Percentiles rank a stretch among this genome's conserved stretches.
Conservation (phyloP, 257 asterid genomes). For the Solanum sejunctum region DNA sequence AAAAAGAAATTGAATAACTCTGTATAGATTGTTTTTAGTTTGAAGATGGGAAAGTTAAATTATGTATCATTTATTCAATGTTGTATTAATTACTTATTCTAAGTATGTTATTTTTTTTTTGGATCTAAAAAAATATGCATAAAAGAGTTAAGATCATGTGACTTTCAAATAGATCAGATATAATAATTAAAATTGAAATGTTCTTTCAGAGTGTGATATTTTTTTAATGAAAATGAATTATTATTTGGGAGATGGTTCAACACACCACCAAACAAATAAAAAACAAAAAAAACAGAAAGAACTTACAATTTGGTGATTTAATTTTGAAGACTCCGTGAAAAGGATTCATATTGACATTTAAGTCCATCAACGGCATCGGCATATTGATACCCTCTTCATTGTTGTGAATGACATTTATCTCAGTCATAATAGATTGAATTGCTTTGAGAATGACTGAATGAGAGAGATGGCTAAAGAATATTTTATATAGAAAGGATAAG, state of each 20-base stretch:
- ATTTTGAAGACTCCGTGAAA: neutral
- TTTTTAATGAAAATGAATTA: too few species aligned
- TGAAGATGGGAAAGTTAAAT: neutral
- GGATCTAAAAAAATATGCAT: too few species aligned
- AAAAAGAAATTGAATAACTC: neutral
- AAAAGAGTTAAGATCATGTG: too few species aligned
- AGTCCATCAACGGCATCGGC: neutral
- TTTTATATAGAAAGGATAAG: neutral
- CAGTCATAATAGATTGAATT: neutral
- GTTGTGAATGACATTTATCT: too few species aligned
- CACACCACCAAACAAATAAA: neutral
- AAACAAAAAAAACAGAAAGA: too few species aligned
- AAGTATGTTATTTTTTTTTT: too few species aligned
- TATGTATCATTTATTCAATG: neutral
- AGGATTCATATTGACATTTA: neutral
- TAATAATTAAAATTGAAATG: too few species aligned
- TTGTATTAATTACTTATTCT: neutral
- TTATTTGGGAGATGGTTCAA: too few species aligned
- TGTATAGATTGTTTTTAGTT: neutral
- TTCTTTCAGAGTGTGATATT: too few species aligned
- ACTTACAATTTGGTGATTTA: neutral
- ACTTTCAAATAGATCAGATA: too few species aligned
- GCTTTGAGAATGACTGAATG: neutral
- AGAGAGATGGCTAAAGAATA: neutral
- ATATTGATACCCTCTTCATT: too few species aligned